These are phyloP conservation scores for Nakazawaea siamensis DNA, from an alignment of 805 yeast genomes.

Conservation along the genomic window DNA sequence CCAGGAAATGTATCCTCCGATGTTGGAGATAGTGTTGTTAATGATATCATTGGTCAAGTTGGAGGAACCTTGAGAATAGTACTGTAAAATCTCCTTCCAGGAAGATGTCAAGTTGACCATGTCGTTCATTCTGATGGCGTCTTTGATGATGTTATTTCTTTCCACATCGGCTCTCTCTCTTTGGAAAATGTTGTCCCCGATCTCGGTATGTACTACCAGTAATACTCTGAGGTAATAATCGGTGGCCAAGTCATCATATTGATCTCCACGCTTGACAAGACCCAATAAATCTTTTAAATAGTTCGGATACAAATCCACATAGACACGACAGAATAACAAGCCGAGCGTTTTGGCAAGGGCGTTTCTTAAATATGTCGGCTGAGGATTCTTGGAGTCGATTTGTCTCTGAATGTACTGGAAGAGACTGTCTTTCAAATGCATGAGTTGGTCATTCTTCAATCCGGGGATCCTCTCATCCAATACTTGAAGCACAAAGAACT, in stretches of 20 bases:
- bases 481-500: conserved; percentile 65
- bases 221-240: conserved; percentile 75
- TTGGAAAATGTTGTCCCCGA: conserved; percentile 83
- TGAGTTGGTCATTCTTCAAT: conserved; percentile 36
- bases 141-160: conserved; percentile 70
- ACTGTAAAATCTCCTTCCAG: conserved; percentile 56
- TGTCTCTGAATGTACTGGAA: conserved; percentile 33
- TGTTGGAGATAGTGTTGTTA: conserved; percentile 49
- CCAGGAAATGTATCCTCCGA: conserved; percentile 91
- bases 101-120: conserved; percentile 53
- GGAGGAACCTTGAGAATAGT: conserved; percentile 21
- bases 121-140: conserved; percentile 70
- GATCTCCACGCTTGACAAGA: conserved; percentile 22
- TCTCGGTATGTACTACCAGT: conserved; percentile 75
- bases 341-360: conserved; percentile 51
- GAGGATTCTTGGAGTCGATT: conserved; percentile 17
- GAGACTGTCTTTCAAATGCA: conserved; percentile 36
- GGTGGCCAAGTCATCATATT: conserved; percentile 33
- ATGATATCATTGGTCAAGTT: conserved; percentile 35
- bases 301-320: conserved; percentile 39
- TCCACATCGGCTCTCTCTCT: conserved; percentile 56
- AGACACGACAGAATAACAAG: conserved; percentile 39
- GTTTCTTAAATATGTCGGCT: conserved; percentile 41
- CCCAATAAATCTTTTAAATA: conserved; percentile 42
- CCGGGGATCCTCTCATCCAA: conserved; percentile 46